Evolutionary conservation across 2,329 filamentous ascomycete genomes (phyloP).

Genomic region (Penicillium fuscoglaucum): DNA sequence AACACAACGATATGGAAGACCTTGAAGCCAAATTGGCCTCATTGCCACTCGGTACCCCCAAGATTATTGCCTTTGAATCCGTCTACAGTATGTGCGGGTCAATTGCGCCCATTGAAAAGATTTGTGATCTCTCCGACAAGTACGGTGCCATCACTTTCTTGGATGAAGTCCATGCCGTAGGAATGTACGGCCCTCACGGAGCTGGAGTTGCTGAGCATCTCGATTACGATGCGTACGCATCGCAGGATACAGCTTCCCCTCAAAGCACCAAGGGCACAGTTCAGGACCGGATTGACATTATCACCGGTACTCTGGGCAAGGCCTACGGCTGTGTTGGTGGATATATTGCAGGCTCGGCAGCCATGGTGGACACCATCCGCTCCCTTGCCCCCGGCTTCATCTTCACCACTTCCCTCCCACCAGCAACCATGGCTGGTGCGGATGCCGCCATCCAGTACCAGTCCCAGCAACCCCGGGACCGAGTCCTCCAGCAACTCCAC

Average conservation of each 20-base stretch:
- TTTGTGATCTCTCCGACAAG: conserved; percentile 94
- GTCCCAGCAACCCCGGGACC: conserved; percentile 78
- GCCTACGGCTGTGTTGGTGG: conserved; percentile 97
- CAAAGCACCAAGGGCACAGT: conserved; percentile 66
- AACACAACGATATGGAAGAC: conserved; percentile 94
- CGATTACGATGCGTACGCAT: conserved; percentile 82
- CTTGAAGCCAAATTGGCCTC: conserved; percentile 89
- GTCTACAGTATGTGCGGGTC: conserved; percentile 99
- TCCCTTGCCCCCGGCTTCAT: conserved; percentile 97
- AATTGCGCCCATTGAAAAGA: conserved; percentile 91
- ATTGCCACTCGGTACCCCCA: conserved; percentile 79
- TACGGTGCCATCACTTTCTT: conserved; percentile 97
- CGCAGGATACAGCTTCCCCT: conserved; percentile 60
- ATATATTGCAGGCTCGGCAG: conserved; percentile 88
- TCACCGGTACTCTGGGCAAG: conserved; percentile 95
- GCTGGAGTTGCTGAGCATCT: conserved; percentile 97
- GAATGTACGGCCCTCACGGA: conserved; percentile 96
- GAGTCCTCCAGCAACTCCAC: conserved; percentile 90
- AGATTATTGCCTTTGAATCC: conserved; percentile 98
- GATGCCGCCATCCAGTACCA: conserved; percentile 92
- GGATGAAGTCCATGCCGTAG: conserved; percentile 97
- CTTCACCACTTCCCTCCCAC: conserved; percentile 95
- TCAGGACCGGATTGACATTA: conserved; percentile 96
- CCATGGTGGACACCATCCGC: conserved; percentile 87
- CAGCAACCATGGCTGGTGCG: conserved; percentile 94